Conservation (phyloP, 345 rosid genomes). For the Pistacia integerrima region DNA sequence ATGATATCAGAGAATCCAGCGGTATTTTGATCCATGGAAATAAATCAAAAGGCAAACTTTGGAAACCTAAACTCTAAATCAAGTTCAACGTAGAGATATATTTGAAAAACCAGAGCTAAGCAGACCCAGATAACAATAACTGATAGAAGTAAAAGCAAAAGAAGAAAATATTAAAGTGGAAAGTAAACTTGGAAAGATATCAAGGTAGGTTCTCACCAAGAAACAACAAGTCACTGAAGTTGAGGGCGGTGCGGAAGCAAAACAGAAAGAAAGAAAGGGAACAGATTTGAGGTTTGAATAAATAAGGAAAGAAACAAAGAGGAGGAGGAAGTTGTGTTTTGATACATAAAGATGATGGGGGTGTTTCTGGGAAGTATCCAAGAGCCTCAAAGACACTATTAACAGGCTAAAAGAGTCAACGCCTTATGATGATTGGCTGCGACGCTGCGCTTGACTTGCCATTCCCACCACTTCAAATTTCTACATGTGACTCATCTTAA, state of each 20-base stretch:
- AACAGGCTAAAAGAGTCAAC: no score
- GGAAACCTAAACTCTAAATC: background rate
- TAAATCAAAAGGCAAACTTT: background rate
- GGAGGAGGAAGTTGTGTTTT: background rate
- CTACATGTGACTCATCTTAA: no score
- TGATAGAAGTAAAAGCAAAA: background rate
- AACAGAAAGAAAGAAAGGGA: background rate
- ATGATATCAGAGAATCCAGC: slow-evolving; percentile 23
- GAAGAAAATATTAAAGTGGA: background rate
- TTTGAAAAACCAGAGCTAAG: background rate
- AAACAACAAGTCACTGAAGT: background rate
- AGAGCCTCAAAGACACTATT: background rate
- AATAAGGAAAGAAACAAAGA: background rate
- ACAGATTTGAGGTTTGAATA: background rate
- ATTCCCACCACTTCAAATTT: no score
- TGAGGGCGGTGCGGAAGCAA: background rate
- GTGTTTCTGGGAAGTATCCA: background rate
- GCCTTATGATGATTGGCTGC: no score
- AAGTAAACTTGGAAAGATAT: background rate
- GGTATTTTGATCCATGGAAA: slow-evolving; percentile 26
- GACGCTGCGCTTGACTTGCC: no score
- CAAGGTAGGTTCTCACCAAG: background rate
- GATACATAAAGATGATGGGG: background rate
- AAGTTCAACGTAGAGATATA: background rate
- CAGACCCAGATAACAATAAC: background rate